These are phyloP conservation scores for Pseudevernia furfuracea DNA, from an alignment of 495 filamentous ascomycete genomes.

Conservation along the genomic window DNA sequence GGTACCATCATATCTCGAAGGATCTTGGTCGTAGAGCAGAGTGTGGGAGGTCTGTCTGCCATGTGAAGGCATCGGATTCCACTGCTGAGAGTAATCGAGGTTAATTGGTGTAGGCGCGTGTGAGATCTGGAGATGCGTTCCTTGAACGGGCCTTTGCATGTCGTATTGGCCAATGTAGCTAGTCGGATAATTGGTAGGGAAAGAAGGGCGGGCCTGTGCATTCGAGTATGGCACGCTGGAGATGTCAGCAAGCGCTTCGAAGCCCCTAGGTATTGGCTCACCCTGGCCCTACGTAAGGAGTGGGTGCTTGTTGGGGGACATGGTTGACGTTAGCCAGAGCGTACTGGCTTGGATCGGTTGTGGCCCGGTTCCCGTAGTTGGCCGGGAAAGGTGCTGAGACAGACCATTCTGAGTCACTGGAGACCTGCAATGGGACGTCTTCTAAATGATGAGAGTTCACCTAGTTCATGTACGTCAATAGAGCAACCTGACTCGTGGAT, in stretches of 20 bases:
- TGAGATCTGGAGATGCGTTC: slow-evolving; percentile 14
- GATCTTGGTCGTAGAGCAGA: slow-evolving; percentile 15
- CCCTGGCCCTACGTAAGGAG: slow-evolving; percentile 2
- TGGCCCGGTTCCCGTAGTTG: slow-evolving; percentile 1
- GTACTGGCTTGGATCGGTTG: slow-evolving; percentile 11
- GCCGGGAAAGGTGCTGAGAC: slow-evolving; percentile 2
- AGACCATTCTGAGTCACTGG: slow-evolving; percentile 11
- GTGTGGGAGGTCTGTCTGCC: not conserved
- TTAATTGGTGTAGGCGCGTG: slow-evolving; percentile 4
- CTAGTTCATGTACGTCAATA: slow-evolving; percentile 11
- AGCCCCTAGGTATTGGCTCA: not conserved
- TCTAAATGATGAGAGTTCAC: slow-evolving; percentile 18
- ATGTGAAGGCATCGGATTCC: slow-evolving; percentile 16
- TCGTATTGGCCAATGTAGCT: slow-evolving; percentile 9
- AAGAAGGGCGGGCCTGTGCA: not conserved
- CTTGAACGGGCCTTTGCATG: slow-evolving; percentile 17
- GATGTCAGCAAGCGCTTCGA: slow-evolving; percentile 4
- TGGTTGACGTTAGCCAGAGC: slow-evolving; percentile 7
- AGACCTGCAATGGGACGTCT: slow-evolving; percentile 4
- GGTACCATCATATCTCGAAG: slow-evolving; percentile 15
- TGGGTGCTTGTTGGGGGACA: not conserved
- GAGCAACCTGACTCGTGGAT: not conserved
- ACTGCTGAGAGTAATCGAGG: slow-evolving; percentile 17
- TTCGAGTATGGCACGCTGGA: slow-evolving; percentile 4
- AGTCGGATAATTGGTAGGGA: not conserved